phyloP scores from a whole-genome alignment of 1,284 basidiomycete species.

The Cutaneotrichosporon cyanovorans region DNA sequence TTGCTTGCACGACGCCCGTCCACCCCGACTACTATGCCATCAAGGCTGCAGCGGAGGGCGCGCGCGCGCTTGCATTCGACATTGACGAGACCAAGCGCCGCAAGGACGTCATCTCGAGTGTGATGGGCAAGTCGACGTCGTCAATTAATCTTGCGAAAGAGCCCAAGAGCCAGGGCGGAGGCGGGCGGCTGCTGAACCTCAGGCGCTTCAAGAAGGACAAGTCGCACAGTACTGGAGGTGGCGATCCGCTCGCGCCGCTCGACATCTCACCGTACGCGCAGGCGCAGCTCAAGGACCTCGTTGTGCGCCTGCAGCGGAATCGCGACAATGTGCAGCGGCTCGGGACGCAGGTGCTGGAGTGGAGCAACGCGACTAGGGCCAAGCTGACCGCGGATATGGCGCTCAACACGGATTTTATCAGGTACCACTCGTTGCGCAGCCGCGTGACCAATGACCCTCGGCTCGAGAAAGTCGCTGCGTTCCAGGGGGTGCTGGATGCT shows the following conservation, averaged over 20 bases:
- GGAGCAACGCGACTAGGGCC: conserved; percentile 33
- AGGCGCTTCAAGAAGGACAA: conserved; percentile 43
- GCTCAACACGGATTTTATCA: conserved; percentile 29
- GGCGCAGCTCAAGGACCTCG: conserved; percentile 26
- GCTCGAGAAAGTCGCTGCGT: conserved; percentile 37
- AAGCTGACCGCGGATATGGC: conserved; percentile 27
- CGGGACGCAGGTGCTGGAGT: conserved; percentile 38
- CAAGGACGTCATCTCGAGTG: conserved; percentile 66
- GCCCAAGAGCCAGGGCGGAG: conserved; percentile 10
- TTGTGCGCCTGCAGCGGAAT: conserved; percentile 27
- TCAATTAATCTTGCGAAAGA: conserved; percentile 8
- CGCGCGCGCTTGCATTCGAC: conserved; percentile 69
- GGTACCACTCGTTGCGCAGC: conserved; percentile 35
- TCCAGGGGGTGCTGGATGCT: conserved; percentile 30
- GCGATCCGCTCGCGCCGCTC: background rate
- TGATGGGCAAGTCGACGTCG: conserved; percentile 31
- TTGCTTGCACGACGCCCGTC: conserved; percentile 65
- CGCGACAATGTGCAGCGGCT: conserved; percentile 35
- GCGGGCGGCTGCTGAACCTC: conserved; percentile 20
- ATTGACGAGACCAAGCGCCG: conserved; percentile 81
- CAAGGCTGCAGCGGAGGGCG: conserved; percentile 57
- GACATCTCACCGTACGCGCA: conserved; percentile 24
- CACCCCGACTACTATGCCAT: conserved; percentile 69
- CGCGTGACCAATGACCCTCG: conserved; percentile 22
- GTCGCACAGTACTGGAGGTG: background rate